These are phyloP conservation scores for Prunus armeniaca DNA, from an alignment of 306 rosid species.

Conservation along the genomic window DNA sequence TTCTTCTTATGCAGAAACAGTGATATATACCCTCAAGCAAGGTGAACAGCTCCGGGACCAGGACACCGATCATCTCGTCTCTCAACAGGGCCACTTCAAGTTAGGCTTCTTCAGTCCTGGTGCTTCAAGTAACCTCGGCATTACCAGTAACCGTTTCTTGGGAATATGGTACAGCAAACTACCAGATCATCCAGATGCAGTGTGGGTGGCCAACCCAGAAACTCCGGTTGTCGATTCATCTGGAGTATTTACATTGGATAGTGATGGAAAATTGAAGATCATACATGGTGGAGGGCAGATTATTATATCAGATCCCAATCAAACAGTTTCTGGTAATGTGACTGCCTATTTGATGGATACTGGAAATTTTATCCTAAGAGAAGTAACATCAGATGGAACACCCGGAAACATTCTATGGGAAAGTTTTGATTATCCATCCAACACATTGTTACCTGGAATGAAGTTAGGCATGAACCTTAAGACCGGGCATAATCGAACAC, in stretches of 20 bases:
- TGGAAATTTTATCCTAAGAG: slow-evolving; percentile 18
- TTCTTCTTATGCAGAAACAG: slow-evolving; percentile 4
- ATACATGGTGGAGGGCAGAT: slow-evolving; percentile 11
- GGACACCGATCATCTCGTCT: slow-evolving; percentile 14
- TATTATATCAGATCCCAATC: slow-evolving; percentile 11
- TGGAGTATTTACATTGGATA: slow-evolving; percentile 17
- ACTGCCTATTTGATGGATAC: slow-evolving; percentile 9
- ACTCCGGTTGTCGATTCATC: slow-evolving; percentile 17
- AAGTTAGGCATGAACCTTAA: slow-evolving; percentile 16
- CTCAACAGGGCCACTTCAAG: slow-evolving; percentile 13
- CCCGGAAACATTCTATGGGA: slow-evolving; percentile 13
- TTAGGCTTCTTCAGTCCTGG: slow-evolving; percentile 33
- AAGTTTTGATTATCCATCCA: slow-evolving; percentile 23
- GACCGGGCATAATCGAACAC: slow-evolving; percentile 3
- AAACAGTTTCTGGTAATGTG: slow-evolving; percentile 18
- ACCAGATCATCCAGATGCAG: slow-evolving; percentile 24
- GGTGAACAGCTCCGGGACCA: slow-evolving; percentile 17
- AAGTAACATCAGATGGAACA: slow-evolving; percentile 1
- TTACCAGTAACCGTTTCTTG: slow-evolving; percentile 11
- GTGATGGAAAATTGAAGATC: slow-evolving; percentile 28
- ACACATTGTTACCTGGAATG: slow-evolving; percentile 32
- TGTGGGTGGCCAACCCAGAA: slow-evolving; percentile 30
- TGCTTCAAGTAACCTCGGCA: slow-evolving; percentile 2
- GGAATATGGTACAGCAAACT: slow-evolving; percentile 31
- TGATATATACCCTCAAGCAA: slow-evolving; percentile 6